Evolutionary conservation across 176 grass and related monocot species (phyloP), one percentile per base, ranked within the genome.

Genomic region (Musa beccarii): DNA sequence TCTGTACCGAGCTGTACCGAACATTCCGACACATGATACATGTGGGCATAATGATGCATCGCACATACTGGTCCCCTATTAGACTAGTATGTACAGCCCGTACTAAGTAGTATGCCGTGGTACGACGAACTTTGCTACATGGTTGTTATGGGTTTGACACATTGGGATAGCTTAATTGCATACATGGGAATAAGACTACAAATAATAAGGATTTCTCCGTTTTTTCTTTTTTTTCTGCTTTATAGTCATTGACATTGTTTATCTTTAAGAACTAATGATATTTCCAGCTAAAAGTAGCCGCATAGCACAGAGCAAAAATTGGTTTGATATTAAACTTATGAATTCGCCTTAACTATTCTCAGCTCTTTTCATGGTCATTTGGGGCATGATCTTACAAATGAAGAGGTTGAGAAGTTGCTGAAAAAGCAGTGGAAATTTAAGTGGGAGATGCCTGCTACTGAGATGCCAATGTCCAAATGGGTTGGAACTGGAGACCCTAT

Each of bases 321-420:
- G 51, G 8, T 2, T 72, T n/a, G 49, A 51, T 49, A 11, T 49
- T 43, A 43, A 43, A 43, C 34, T 43, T 5, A 43, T 43, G 34
- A 43, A 43, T 43, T 43, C 3, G 0, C 34, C 34, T 43, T 43
- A 6, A 43, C 34, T 43, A 43, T 43, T 43, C 34, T 43, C 63
- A 89, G 89, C 83, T 82, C 81, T 75, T 92, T 89, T 86, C 76
- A 84, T 70, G 69, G 79, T 67, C 89, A 92, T 73, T 66, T 92
- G 63, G 78, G 76, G 57, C 55, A 26, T 34, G 34, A 84, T 28
- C 51, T 92, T 75, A 74, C 73, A 66, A 80, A 82, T 54, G 86
- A 84, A 51, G 86, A 92, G 75, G 79, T 82, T 76, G 78, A 77
- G 76, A 55, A 29, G 49, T 77, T 92, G 63, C 34, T 78, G 21